Evolutionary conservation across 2,329 filamentous ascomycete species (phyloP), one percentile per base, ranked within the genome.

Genomic region (Penicillium sp.): DNA sequence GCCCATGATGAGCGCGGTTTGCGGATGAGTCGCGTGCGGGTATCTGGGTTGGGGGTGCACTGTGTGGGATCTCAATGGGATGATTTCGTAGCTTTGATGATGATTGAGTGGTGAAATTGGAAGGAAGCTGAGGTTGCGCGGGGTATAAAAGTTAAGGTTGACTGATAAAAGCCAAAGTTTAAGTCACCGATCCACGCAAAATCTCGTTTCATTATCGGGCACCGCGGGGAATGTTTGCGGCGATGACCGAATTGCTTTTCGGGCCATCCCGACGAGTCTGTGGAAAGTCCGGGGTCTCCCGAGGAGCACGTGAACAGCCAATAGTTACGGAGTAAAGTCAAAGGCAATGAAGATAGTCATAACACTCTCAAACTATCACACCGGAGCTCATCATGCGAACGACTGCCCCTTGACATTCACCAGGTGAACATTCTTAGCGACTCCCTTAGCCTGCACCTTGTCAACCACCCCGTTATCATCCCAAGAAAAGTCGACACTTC

Each of bases 401-500:
- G 28, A 17, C 45, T 38, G 38, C 17, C 48, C 48, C 17, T 51
- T 22, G 11, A 51, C 34, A 37, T 51, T 51, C 15, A 51, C 48
- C 11, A 51, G 10, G 15, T 61, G n/a, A 58, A 5, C 31, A 55
- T 35, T 41, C 39, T 61, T 20, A 45, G 37, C 34, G n/a, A 38
- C 8, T 48, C 47, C 55, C 7, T n/a, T 20, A 5, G 51, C 50
- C 47, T 34, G 45, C 5, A 54, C 59, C 5, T 45, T 25, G 2
- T 39, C 15, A 15, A 63, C 61, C 31, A 61, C 35, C 14, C 61
- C 58, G 20, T 51, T 25, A 1, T 43, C 38, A 54, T 63, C 61
- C 61, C 61, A 63, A 20, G 61, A 60, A 39, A 60, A 63, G 17
- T 56, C 38, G 6, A 63, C 52, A 17, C 47, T 53, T 12, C 58